These are phyloP conservation scores for Ustulina deusta DNA, from an alignment of 2,329 filamentous ascomycete species.

Conservation along the genomic window DNA sequence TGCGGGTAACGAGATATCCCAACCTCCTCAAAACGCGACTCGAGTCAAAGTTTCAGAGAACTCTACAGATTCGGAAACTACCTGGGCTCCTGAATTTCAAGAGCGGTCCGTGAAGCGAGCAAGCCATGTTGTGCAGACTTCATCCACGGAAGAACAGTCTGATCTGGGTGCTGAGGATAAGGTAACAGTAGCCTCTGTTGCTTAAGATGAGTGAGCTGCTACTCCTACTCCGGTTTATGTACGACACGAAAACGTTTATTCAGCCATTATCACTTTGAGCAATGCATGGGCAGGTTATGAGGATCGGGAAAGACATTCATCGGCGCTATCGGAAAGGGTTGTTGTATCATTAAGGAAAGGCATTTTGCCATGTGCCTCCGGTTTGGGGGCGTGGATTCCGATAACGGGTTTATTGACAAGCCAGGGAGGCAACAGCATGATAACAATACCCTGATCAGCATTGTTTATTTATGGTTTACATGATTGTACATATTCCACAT, in stretches of 20 bases:
- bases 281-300: constrained; percentile 37
- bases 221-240: constrained; percentile 35
- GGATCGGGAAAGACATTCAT: constrained; percentile 42
- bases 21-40: background rate
- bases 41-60: constrained; percentile 13
- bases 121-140: constrained; percentile 19
- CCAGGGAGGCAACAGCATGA: constrained; percentile 38
- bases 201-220: constrained; percentile 29
- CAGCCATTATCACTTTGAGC: constrained; percentile 39
- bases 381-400: constrained; percentile 36
- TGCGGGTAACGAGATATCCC: constrained; percentile 8
- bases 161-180: constrained; percentile 35
- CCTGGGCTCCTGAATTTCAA: constrained; percentile 21
- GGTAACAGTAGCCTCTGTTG: constrained; percentile 42
- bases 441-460: constrained; percentile 47
- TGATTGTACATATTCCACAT: constrained; percentile 45
- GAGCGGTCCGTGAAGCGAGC: constrained; percentile 37
- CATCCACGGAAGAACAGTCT: constrained; percentile 35
- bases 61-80: constrained; percentile 11
- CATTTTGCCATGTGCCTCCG: constrained; percentile 31
- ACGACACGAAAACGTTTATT: constrained; percentile 43
- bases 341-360: constrained; percentile 39
- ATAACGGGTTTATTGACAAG: constrained; percentile 26
- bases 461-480: constrained; percentile 44
- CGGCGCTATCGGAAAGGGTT: constrained; percentile 41